Conservation (phyloP, 441 rosid genomes). For the Hura crepitans region DNA sequence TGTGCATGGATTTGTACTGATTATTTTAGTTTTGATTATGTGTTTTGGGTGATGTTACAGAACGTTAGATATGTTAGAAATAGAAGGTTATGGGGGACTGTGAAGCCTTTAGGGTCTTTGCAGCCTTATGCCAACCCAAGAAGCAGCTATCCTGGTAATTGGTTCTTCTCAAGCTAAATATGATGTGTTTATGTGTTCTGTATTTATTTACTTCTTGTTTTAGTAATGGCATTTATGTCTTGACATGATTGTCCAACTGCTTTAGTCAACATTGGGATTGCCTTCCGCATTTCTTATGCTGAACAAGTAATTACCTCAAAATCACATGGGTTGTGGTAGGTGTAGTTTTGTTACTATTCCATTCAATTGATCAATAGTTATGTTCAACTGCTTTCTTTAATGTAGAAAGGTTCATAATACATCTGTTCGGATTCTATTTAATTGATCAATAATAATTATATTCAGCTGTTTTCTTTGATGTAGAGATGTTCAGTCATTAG, state of each 20-base stretch:
- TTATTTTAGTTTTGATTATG: slow-evolving; percentile 17
- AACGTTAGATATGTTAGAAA: slow-evolving; percentile 35
- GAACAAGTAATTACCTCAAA: neutral
- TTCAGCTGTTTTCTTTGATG: too few species aligned
- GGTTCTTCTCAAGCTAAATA: slow-evolving; percentile 21
- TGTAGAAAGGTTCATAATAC: too few species aligned
- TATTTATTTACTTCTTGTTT: neutral
- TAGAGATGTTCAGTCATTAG: too few species aligned
- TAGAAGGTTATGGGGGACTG: slow-evolving; percentile 75
- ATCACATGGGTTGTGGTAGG: neutral
- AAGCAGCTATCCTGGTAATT: slow-evolving; percentile 63
- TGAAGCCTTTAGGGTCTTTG: slow-evolving; percentile 68
- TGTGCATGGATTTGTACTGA: neutral
- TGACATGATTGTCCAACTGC: neutral
- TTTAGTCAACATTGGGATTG: neutral
- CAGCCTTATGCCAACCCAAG: slow-evolving; percentile 94
- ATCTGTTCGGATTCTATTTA: neutral
- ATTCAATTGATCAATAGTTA: neutral
- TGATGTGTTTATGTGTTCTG: neutral
- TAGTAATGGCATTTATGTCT: too few species aligned
- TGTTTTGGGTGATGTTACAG: slow-evolving; percentile 38
- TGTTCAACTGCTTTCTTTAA: too few species aligned
- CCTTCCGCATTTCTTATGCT: neutral
- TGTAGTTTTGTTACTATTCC: neutral
- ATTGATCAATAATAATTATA: too few species aligned